Evolutionary conservation across 768 basidiomycete genomes (phyloP).

Genomic region (Roridomyces roridus): DNA sequence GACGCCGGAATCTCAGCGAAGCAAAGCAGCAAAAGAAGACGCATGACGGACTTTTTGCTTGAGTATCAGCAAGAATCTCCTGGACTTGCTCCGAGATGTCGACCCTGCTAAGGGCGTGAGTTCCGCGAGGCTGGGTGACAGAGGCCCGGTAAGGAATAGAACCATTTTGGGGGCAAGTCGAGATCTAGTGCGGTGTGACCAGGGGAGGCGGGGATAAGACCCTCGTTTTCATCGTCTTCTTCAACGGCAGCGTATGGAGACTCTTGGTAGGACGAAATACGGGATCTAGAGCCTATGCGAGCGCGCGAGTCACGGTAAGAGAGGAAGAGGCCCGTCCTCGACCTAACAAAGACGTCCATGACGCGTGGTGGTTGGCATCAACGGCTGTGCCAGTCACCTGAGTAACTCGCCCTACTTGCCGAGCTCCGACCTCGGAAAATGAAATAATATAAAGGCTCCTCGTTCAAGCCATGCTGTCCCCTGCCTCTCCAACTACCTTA

Average conservation of each 20-base stretch:
- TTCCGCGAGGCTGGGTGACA: slow-evolving; percentile 25
- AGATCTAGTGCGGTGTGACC: slow-evolving; percentile 57
- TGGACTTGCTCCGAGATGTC: slow-evolving; percentile 92
- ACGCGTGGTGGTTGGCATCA: too few species aligned
- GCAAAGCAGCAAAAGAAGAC: slow-evolving; percentile 21
- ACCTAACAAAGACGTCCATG: slow-evolving; percentile 54
- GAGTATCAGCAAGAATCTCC: slow-evolving; percentile 69
- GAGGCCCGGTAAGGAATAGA: slow-evolving; percentile 27
- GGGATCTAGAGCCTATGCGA: slow-evolving; percentile 40
- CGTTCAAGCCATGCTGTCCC: not conserved
- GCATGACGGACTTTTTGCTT: slow-evolving; percentile 74
- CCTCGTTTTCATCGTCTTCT: slow-evolving; percentile 74
- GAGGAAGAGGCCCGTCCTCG: slow-evolving; percentile 90
- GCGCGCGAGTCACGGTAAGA: slow-evolving; percentile 87
- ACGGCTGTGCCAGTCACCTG: too few species aligned
- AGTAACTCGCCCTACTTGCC: too few species aligned
- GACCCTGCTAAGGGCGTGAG: slow-evolving; percentile 64
- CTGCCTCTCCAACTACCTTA: not conserved
- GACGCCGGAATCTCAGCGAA: slow-evolving; percentile 24
- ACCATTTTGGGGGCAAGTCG: slow-evolving; percentile 91
- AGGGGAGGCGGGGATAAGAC: slow-evolving; percentile 57
- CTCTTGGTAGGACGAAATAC: slow-evolving; percentile 48
- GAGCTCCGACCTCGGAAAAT: too few species aligned
- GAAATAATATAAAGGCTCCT: too few species aligned
- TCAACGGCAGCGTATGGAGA: slow-evolving; percentile 41